A percentile compares a stretch with the other conserved stretches of the same genome.
phyloP scores from a whole-genome alignment of 805 yeast genomes.

The Zygosaccharomyces pseudorouxii region DNA sequence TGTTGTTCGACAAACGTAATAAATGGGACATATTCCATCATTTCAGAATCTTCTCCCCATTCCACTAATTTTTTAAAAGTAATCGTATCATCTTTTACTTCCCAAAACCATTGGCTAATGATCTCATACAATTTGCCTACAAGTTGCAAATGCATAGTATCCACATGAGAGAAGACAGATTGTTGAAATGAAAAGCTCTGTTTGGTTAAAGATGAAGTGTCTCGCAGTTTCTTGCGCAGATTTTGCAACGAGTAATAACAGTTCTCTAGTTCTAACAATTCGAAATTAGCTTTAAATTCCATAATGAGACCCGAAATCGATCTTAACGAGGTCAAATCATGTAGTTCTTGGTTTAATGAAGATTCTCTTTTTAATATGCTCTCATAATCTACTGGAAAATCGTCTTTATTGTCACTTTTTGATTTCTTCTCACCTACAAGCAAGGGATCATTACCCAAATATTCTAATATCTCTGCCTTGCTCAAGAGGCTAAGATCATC shows the following conservation, averaged over 20 bases:
- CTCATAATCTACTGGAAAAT: not conserved
- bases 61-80: conserved; percentile 9
- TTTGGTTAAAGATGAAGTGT: conserved; percentile 14
- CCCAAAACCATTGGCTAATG: conserved; percentile 26
- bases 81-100: conserved; percentile 11
- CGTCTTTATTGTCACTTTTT: not conserved
- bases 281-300: conserved; percentile 31
- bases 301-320: conserved; percentile 21
- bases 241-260: conserved; percentile 31
- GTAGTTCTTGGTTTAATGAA: conserved; percentile 19
- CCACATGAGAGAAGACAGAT: conserved; percentile 25
- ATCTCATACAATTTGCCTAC: conserved; percentile 18
- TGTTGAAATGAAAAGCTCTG: conserved; percentile 30
- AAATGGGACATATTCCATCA: conserved; percentile 21
- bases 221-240: conserved; percentile 23
- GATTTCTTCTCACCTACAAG: not conserved
- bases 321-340: conserved; percentile 19
- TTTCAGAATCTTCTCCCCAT: conserved; percentile 13
- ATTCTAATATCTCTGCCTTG: conserved; percentile 2
- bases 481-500: not conserved
- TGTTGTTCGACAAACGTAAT: conserved; percentile 16
- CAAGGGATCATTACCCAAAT: conserved; percentile 8
- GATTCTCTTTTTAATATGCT: conserved; percentile 19
- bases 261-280: conserved; percentile 30
- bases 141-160: conserved; percentile 26